These are phyloP conservation scores for Funneliformis geosporum DNA, from an alignment of 192 early-diverging fungal genomes.

Conservation along the genomic window DNA sequence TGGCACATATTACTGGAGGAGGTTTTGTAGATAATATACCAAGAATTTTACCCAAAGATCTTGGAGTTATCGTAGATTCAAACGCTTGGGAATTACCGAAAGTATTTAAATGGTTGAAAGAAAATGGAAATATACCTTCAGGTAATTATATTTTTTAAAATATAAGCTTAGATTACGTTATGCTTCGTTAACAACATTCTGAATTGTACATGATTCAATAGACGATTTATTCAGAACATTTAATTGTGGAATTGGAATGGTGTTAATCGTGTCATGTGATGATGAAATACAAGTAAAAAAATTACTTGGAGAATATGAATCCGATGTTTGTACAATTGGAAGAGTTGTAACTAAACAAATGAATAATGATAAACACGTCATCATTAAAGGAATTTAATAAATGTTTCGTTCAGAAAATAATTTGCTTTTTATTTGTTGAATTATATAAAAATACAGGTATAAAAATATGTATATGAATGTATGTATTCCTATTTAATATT, in stretches of 20 bases:
- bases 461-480: no score
- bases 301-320: conserved; percentile 58
- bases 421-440: no score
- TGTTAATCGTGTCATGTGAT: conserved; percentile 74
- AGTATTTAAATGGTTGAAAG: conserved; percentile 96
- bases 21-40: conserved; percentile 99
- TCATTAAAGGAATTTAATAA: conserved; percentile 36
- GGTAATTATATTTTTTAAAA: conserved; percentile 35
- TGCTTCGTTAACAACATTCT: neutral
- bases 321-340: conserved; percentile 71
- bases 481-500: no score
- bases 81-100: conserved; percentile 76
- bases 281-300: conserved; percentile 62
- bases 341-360: conserved; percentile 52
- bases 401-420: neutral
- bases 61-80: conserved; percentile 86
- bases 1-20: conserved; percentile 99
- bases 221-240: conserved; percentile 96
- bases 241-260: conserved; percentile 99
- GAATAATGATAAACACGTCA: conserved; percentile 54
- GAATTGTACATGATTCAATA: conserved; percentile 33
- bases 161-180: neutral
- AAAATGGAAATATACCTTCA: conserved; percentile 74
- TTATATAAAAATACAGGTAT: no score
- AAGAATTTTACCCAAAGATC: conserved; percentile 81